These are phyloP conservation scores for Myriosclerotinia duriaeana DNA, from an alignment of 2,329 filamentous ascomycete species.

Conservation along the genomic window DNA sequence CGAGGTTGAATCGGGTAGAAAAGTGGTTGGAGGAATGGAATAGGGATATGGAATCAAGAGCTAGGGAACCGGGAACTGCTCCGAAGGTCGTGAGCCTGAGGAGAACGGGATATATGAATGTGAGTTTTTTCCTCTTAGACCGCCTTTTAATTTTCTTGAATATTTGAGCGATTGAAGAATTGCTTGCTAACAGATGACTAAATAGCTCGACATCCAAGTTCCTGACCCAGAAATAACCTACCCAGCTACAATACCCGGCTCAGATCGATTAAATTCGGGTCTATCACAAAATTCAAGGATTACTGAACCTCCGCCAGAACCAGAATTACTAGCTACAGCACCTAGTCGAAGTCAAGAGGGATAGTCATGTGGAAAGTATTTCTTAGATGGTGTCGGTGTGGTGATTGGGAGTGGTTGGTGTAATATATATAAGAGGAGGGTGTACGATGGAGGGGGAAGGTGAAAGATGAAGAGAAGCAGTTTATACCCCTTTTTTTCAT, in stretches of 20 bases:
- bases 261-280: conserved; percentile 10
- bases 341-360: conserved; percentile 1
- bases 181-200: conserved; percentile 32
- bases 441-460: not conserved
- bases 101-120: conserved; percentile 83
- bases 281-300: conserved; percentile 6
- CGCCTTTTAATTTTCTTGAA: not conserved
- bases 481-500: conserved; percentile 13
- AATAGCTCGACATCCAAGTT: conserved; percentile 75
- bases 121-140: conserved; percentile 45
- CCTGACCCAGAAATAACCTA: conserved; percentile 70
- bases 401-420: not conserved
- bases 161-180: not conserved
- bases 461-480: not conserved
- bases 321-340: conserved; percentile 4
- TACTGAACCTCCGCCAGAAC: not conserved
- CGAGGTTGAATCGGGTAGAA: conserved; percentile 68
- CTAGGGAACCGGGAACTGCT: conserved; percentile 50
- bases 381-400: not conserved
- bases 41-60: conserved; percentile 59
- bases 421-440: not conserved
- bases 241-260: conserved; percentile 22
- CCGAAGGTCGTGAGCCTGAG: conserved; percentile 77
- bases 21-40: conserved; percentile 88
- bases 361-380: not conserved